A percentile compares a stretch with the other conserved stretches of the same genome.
Evolutionary conservation across 2,329 filamentous ascomycete genomes (phyloP).

Genomic region (Cucurbitaria berberidis): DNA sequence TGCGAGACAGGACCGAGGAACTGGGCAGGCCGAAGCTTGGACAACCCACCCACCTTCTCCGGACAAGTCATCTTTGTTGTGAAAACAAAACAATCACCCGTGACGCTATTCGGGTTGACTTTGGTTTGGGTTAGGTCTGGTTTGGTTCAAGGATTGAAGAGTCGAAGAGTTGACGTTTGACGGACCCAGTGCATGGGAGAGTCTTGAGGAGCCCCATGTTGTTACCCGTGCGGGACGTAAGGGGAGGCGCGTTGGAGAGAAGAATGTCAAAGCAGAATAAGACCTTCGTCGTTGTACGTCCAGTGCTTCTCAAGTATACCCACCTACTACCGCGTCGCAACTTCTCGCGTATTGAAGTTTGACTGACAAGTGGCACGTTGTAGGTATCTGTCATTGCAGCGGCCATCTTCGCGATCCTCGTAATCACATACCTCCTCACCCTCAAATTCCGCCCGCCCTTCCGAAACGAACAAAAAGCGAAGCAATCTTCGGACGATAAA

Average conservation of each 20-base stretch:
- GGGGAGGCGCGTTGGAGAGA: conserved; percentile 28
- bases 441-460: conserved; percentile 28
- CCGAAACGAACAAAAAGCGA: conserved; percentile 12
- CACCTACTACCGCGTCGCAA: neutral
- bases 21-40: conserved; percentile 17
- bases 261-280: conserved; percentile 29
- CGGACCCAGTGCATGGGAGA: conserved; percentile 6
- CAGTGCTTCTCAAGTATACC: neutral
- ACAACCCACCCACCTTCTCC: conserved; percentile 32
- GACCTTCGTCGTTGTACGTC: conserved; percentile 40
- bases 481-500: conserved; percentile 28
- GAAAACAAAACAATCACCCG: conserved; percentile 26
- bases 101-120: conserved; percentile 12
- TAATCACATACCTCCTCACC: conserved; percentile 40
- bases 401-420: conserved; percentile 40
- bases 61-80: conserved; percentile 32
- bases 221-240: conserved; percentile 31
- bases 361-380: conserved; percentile 15
- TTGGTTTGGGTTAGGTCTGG: conserved; percentile 2
- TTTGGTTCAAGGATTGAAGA: neutral
- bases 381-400: conserved; percentile 40
- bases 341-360: neutral
- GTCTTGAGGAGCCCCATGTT: conserved; percentile 31
- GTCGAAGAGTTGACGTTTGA: conserved; percentile 15
- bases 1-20: conserved; percentile 21